These are phyloP conservation scores for Fusarium pilosicola DNA, from an alignment of 2,329 filamentous ascomycete species.

Conservation along the genomic window DNA sequence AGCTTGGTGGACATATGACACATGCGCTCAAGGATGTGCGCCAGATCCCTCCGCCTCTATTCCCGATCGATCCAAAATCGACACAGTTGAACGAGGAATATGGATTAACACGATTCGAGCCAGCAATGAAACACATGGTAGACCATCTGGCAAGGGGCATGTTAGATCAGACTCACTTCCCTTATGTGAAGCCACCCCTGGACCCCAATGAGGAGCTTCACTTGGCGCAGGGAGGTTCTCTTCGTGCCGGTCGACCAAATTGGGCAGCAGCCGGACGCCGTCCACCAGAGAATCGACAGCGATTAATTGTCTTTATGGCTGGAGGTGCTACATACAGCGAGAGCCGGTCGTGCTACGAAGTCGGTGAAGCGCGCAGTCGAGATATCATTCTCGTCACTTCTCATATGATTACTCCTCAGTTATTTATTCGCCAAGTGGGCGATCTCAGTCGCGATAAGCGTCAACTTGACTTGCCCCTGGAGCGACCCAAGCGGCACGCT, in stretches of 20 bases:
- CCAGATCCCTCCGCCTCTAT: slow-evolving; percentile 72
- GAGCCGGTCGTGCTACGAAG: slow-evolving; percentile 87
- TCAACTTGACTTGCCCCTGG: slow-evolving; percentile 81
- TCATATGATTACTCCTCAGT: slow-evolving; percentile 88
- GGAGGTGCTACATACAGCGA: slow-evolving; percentile 96
- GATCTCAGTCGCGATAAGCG: slow-evolving; percentile 82
- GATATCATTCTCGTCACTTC: slow-evolving; percentile 91
- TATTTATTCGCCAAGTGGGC: slow-evolving; percentile 84
- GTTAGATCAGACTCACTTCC: slow-evolving; percentile 74
- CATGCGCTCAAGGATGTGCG: slow-evolving; percentile 79
- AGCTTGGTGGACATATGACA: slow-evolving; percentile 80
- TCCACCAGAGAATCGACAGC: slow-evolving; percentile 82
- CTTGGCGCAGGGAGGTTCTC: slow-evolving; percentile 72
- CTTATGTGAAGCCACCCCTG: slow-evolving; percentile 76
- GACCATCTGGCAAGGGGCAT: slow-evolving; percentile 76
- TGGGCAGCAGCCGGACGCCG: slow-evolving; percentile 88
- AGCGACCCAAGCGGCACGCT: slow-evolving; percentile 81
- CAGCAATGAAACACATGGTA: slow-evolving; percentile 83
- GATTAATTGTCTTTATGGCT: slow-evolving; percentile 93
- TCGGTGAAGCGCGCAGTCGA: slow-evolving; percentile 75
- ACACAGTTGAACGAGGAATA: slow-evolving; percentile 76
- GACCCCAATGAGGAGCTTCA: slow-evolving; percentile 69
- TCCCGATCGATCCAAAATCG: slow-evolving; percentile 71
- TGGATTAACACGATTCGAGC: slow-evolving; percentile 86
- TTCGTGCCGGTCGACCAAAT: slow-evolving; percentile 91